These are phyloP conservation scores for Fusarium aywerte DNA, from an alignment of 2,329 filamentous ascomycete genomes.

Conservation along the genomic window DNA sequence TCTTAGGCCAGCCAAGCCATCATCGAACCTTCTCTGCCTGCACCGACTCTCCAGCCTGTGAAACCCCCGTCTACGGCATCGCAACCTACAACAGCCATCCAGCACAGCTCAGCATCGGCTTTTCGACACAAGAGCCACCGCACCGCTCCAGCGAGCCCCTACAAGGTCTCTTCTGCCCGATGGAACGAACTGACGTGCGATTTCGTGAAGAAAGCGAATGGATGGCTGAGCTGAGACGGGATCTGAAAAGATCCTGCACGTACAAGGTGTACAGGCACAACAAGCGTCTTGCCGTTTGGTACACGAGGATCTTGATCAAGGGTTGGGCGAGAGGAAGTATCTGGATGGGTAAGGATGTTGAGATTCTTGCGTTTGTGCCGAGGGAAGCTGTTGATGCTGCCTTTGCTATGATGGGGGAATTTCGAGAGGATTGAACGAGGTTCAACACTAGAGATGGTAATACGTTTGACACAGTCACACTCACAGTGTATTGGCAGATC, in stretches of 20 bases:
- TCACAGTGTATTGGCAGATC: too few species aligned
- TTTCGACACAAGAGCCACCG: slow-evolving; percentile 41
- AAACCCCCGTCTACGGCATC: slow-evolving; percentile 38
- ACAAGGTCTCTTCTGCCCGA: slow-evolving; percentile 41
- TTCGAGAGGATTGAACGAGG: fast-evolving
- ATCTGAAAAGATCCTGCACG: slow-evolving; percentile 41
- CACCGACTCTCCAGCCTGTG: slow-evolving; percentile 27
- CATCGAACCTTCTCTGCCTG: slow-evolving; percentile 36
- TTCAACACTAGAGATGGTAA: too few species aligned
- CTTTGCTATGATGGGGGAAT: slow-evolving; percentile 35
- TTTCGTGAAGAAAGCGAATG: slow-evolving; percentile 41
- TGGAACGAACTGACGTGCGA: slow-evolving; percentile 44
- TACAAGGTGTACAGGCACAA: slow-evolving; percentile 47
- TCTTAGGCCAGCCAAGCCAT: slow-evolving; percentile 27
- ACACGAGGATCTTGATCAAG: slow-evolving; percentile 39
- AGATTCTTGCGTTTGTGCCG: slow-evolving; percentile 41
- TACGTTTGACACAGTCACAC: too few species aligned
- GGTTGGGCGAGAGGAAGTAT: slow-evolving; percentile 46
- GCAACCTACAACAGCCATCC: slow-evolving; percentile 46
- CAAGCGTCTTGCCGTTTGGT: slow-evolving; percentile 49
- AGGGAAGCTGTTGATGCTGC: slow-evolving; percentile 33
- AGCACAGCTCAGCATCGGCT: slow-evolving; percentile 45
- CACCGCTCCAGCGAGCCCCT: background rate
- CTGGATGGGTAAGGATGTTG: slow-evolving; percentile 35
- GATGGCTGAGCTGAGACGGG: slow-evolving; percentile 30